Evolutionary conservation across 2,329 filamentous ascomycete genomes (phyloP).

Genomic region (Stachybotrys elegans): DNA sequence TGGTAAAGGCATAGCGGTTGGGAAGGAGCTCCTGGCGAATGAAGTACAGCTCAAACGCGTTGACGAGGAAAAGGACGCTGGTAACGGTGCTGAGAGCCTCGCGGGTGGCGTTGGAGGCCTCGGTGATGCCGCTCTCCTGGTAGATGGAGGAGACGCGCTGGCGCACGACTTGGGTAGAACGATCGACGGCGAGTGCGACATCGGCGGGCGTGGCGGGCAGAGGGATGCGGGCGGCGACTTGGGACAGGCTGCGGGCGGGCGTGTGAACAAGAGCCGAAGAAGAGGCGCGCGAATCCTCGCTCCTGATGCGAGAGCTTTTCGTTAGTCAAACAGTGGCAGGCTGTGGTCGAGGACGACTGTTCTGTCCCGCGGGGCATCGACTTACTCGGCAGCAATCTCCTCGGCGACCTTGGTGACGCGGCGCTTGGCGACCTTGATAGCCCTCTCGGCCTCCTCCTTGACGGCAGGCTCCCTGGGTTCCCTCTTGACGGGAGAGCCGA

Average conservation of each 20-base stretch:
- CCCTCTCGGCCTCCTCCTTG: conserved; percentile 30
- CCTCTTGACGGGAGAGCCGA: conserved; percentile 58
- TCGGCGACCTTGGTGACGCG: conserved; percentile 39
- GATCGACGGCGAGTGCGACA: conserved; percentile 72
- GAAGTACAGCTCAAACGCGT: conserved; percentile 64
- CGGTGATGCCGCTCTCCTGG: conserved; percentile 60
- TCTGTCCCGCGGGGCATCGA: too few species aligned
- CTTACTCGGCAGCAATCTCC: conserved; percentile 42
- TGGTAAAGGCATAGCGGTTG: conserved; percentile 65
- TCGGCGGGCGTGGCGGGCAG: conserved; percentile 76
- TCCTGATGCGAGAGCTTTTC: conserved; percentile 12
- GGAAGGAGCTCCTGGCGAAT: conserved; percentile 68
- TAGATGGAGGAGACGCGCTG: conserved; percentile 60
- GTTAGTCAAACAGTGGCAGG: not conserved
- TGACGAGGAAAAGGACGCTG: conserved; percentile 63
- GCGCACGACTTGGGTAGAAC: conserved; percentile 60
- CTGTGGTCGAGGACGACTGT: not conserved
- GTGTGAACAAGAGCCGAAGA: conserved; percentile 44
- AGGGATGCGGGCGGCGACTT: conserved; percentile 56
- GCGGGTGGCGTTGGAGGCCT: conserved; percentile 61
- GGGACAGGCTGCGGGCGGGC: conserved; percentile 46
- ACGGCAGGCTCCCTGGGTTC: conserved; percentile 39
- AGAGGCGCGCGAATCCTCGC: conserved; percentile 25
- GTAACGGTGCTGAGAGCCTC: conserved; percentile 67
- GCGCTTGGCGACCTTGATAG: conserved; percentile 41